phyloP scores from a whole-genome alignment of 495 filamentous ascomycete species.

The Penicillium steckii region DNA sequence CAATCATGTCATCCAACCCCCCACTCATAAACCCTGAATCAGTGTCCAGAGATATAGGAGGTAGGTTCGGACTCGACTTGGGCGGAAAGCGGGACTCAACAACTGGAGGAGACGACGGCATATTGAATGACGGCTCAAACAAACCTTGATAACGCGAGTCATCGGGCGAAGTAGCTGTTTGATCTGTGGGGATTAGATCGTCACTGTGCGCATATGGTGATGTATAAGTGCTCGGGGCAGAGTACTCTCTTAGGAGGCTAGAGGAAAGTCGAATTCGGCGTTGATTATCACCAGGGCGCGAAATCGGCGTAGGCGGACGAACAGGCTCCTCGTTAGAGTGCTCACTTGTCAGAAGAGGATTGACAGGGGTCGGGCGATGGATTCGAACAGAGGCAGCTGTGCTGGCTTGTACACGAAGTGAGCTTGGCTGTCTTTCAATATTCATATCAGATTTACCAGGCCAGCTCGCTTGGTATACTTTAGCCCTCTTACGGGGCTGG shows the following conservation, averaged over 20 bases:
- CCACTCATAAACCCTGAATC: conserved; percentile 86
- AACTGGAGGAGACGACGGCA: conserved; percentile 79
- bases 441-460: conserved; percentile 65
- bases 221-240: conserved; percentile 37
- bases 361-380: conserved; percentile 69
- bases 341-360: conserved; percentile 47
- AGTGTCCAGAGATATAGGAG: conserved; percentile 55
- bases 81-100: conserved; percentile 54
- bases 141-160: conserved; percentile 47
- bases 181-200: conserved; percentile 30
- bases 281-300: conserved; percentile 35
- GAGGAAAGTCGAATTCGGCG: conserved; percentile 33
- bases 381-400: conserved; percentile 85
- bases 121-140: conserved; percentile 52
- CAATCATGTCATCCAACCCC: conserved; percentile 58
- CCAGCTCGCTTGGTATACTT: conserved; percentile 65
- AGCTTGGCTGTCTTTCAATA: conserved; percentile 66
- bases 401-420: conserved; percentile 83
- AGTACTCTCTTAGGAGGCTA: conserved; percentile 47
- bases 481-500: conserved; percentile 67
- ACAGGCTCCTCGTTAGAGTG: conserved; percentile 71
- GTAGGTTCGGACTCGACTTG: conserved; percentile 74
- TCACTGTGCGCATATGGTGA: conserved; percentile 51
- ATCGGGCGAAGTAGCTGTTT: conserved; percentile 41
- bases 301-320: conserved; percentile 79